A percentile compares a stretch with the other conserved stretches of the same genome.
These are phyloP conservation scores for Ceratocystis albifundus DNA, from an alignment of 2,329 filamentous ascomycete genomes.

Conservation along the genomic window DNA sequence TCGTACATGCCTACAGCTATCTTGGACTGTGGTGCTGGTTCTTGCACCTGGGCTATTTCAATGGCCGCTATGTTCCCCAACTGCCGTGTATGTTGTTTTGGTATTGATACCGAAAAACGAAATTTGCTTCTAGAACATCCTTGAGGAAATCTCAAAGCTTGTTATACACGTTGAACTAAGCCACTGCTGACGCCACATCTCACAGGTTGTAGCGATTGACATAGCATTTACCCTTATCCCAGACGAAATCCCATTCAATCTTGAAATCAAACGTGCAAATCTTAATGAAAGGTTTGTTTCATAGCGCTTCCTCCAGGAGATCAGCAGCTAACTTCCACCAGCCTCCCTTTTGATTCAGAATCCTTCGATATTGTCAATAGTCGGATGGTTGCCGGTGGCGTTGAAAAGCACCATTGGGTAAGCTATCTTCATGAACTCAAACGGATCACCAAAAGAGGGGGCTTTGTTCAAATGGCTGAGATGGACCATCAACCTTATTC, in stretches of 20 bases:
- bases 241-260: slow-evolving; percentile 51
- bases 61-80: slow-evolving; percentile 7
- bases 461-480: slow-evolving; percentile 85
- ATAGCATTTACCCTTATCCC: slow-evolving; percentile 34
- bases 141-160: no score
- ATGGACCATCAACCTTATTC: slow-evolving; percentile 78
- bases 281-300: slow-evolving; percentile 49
- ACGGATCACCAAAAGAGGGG: slow-evolving; percentile 57
- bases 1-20: slow-evolving; percentile 2
- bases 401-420: slow-evolving; percentile 60
- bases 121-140: no score
- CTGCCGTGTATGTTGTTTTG: slow-evolving; percentile 9
- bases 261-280: slow-evolving; percentile 62
- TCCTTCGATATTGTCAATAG: slow-evolving; percentile 79
- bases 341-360: slow-evolving; percentile 56
- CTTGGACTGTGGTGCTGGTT: slow-evolving; percentile 20
- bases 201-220: slow-evolving; percentile 15
- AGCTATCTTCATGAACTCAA: slow-evolving; percentile 67
- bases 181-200: not conserved
- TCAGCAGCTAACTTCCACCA: slow-evolving; percentile 26
- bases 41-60: slow-evolving; percentile 17
- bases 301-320: not conserved
- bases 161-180: no score
- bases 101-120: no score
- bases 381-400: slow-evolving; percentile 57